These are phyloP conservation scores for Tricholoma sp. DNA, from an alignment of 768 basidiomycete genomes.

Conservation along the genomic window DNA sequence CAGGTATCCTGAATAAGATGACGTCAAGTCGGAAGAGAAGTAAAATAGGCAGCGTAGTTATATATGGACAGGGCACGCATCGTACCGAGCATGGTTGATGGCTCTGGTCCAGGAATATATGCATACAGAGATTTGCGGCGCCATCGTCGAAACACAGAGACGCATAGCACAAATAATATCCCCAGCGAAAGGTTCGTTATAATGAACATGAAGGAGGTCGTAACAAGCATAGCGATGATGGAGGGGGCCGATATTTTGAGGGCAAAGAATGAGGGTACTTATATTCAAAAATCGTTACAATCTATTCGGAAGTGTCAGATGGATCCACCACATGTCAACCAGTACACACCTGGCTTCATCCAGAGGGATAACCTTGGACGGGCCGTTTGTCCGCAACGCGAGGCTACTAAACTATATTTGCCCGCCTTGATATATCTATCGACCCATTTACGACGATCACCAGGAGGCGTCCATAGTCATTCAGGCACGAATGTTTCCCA, in stretches of 20 bases:
- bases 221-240: background rate
- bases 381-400: background rate
- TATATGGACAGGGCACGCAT: background rate
- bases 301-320: background rate
- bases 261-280: background rate
- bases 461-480: too few species aligned
- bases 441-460: background rate
- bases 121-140: constrained; percentile 8
- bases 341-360: background rate
- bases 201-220: background rate
- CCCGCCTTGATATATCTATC: background rate
- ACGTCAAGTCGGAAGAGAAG: background rate
- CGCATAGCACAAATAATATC: background rate
- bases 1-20: constrained; percentile 12
- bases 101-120: constrained; percentile 9
- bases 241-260: background rate
- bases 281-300: background rate
- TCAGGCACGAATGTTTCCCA: background rate
- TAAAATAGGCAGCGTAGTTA: background rate
- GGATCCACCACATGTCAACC: background rate
- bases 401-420: background rate
- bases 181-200: background rate
- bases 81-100: constrained; percentile 13
- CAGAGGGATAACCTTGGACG: background rate
- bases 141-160: background rate